Conservation (phyloP, 192 early-diverging fungal species). For the Bifiguratus adelaidae region DNA sequence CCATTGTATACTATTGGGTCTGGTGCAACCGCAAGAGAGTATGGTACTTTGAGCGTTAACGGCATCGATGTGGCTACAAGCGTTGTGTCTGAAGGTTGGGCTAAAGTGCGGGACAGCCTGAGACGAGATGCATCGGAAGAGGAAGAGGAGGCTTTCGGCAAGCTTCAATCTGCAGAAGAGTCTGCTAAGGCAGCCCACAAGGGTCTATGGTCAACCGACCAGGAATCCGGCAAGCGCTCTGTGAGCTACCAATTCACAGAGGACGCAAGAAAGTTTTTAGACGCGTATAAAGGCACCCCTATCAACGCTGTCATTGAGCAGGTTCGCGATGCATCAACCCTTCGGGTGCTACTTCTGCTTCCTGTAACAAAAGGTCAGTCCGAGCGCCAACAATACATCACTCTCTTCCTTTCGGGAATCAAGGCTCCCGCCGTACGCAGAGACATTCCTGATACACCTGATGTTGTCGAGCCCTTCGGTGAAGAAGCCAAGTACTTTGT, state of each 20-base stretch:
- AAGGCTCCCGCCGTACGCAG: constrained; percentile 68
- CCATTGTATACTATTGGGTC: constrained; percentile 65
- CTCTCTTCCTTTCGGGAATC: constrained; percentile 73
- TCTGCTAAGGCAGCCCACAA: constrained; percentile 53
- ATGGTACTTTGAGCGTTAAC: constrained; percentile 37
- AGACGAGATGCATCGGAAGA: constrained; percentile 22
- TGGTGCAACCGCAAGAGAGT: constrained; percentile 55
- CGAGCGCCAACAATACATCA: constrained; percentile 60
- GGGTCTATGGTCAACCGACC: constrained; percentile 68
- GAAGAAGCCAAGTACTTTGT: constrained; percentile 93
- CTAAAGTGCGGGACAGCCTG: constrained; percentile 58
- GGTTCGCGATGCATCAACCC: constrained; percentile 85
- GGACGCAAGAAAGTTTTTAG: constrained; percentile 64
- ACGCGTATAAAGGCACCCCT: constrained; percentile 68
- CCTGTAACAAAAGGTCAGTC: constrained; percentile 29
- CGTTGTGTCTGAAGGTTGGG: constrained; percentile 76
- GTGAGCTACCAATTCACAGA: constrained; percentile 44
- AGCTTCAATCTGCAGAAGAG: constrained; percentile 67
- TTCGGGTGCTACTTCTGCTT: constrained; percentile 62
- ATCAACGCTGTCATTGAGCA: constrained; percentile 88
- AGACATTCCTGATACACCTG: constrained; percentile 59
- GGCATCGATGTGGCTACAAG: constrained; percentile 60
- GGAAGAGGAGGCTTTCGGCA: constrained; percentile 35
- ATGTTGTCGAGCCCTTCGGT: constrained; percentile 78
- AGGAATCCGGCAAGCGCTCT: constrained; percentile 33